Evolutionary conservation across 768 basidiomycete species (phyloP), one percentile per base, ranked within the genome.

Genomic region (Mycena sanguinolenta): DNA sequence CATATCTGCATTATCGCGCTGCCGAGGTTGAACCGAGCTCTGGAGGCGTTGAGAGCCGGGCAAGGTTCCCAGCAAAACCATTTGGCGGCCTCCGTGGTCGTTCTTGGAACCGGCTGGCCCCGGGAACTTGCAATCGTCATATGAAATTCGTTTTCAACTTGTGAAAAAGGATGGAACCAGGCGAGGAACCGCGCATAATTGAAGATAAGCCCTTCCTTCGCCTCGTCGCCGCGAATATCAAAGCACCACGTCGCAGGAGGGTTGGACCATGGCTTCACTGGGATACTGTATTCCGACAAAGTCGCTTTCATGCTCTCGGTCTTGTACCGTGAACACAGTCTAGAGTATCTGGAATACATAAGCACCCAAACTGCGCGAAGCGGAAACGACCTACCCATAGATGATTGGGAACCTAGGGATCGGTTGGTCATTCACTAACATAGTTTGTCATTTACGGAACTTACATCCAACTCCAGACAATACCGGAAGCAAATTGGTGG

Each of bases 391-490:
- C 19, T 34, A 66, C 44, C 73, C 71, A 54, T 46, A 60, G 25
- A 72, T 63, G 38, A 74, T 60, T 16, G 73, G 71, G 36, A 74
- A 61, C 65, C 65, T 67, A 34, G 32, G 2, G 32, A 46, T 46
- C 12, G 44, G 55, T 60, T 19, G 30, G 53, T 17, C 27, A n/a
- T 58, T 58, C 39, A 58, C 58, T 10, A 34, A 55, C 16, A 60
- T 10, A 27, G 27, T 32, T 34, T 21, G 25, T 38, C 63, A 60
- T 9, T 12, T 2, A 28, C 5, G 52, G n/a, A 54, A 21, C 65
- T 57, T 19, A 67, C 63, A 74, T 68, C 73, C 73, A 74, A 58
- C 63, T 67, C 73, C 73, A 74, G 46, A 74, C 58, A 0, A 59
- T 39, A 10, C 73, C 65, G 44, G 72, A 70, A 25, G 72, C 72